These are phyloP conservation scores for Niebla homalea DNA, from an alignment of 495 filamentous ascomycete genomes.

Conservation along the genomic window DNA sequence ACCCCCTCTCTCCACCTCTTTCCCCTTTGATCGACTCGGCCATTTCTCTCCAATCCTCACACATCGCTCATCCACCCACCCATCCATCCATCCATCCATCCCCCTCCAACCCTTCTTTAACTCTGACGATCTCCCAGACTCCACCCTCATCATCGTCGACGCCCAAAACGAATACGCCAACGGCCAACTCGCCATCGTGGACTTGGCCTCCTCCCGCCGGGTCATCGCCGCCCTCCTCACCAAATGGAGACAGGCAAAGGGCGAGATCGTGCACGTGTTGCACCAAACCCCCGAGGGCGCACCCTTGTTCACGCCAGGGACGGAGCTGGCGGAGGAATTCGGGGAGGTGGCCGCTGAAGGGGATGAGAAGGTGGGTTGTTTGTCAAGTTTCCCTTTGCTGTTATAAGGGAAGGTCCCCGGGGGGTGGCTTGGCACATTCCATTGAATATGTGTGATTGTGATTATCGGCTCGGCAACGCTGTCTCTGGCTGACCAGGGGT, in stretches of 20 bases:
- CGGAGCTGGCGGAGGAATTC: constrained; percentile 39
- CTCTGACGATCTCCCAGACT: constrained; percentile 40
- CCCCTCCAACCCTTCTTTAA: constrained; percentile 35
- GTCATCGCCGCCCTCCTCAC: constrained; percentile 36
- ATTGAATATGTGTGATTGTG: not conserved
- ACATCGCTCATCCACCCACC: not conserved
- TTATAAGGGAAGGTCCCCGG: not conserved
- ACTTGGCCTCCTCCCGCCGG: constrained; percentile 31
- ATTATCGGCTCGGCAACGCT: not conserved
- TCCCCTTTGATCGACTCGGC: not conserved
- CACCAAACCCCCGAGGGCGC: constrained; percentile 42
- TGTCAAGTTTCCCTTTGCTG: not conserved
- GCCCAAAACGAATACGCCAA: constrained; percentile 50
- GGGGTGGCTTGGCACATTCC: not conserved
- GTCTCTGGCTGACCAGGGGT: not conserved
- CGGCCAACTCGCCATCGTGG: constrained; percentile 36
- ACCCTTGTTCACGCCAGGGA: constrained; percentile 46
- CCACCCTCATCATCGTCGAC: constrained; percentile 48
- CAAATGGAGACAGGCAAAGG: constrained; percentile 34
- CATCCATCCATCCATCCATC: constrained; percentile 32
- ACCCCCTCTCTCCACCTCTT: not conserved
- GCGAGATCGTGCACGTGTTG: constrained; percentile 44
- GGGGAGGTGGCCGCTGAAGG: constrained; percentile 31
- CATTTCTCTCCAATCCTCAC: not conserved
- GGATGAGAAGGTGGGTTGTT: constrained; percentile 26